Base-by-base conservation (phyloP, 345 rosid species). In the Salix exigua region DNA sequence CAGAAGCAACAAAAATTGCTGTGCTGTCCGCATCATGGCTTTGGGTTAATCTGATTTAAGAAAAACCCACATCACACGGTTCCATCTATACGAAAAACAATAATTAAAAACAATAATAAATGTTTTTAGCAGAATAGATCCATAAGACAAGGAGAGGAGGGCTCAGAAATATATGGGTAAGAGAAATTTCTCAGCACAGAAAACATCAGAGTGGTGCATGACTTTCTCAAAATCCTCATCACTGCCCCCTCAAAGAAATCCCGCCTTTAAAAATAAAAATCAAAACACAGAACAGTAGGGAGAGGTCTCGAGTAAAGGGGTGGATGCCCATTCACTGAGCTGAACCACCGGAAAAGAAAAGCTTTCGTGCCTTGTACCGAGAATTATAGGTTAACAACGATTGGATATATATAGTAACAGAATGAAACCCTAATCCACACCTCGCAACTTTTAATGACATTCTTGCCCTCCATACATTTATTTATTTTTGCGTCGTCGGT, bases 11-110 rank as follows among this genome's bases (percentile, higher is more conserved):
- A 55, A 28, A 38, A 19, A 28, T 60, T 75, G 88, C 85, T 80
- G 73, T 85, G 35, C 88, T 83, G 91, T 86, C 91, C 91, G 89
- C 91, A 85, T 88, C 91, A 82, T 88, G 91, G 91, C 82, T 78
- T 73, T 68, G 73, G 73, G 50, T 71, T 68, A 5, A 2, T 11
- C 46, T 42, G 46, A 42, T 42, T 9, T 11, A 11, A 42, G 46
- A 55, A 65, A 80, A 74, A 86, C 74, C 75, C 77, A 16, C 85
- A 88, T 88, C 89, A 86, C 58, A 12, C 82, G 89, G 74, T 71
- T 85, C 81, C 79, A 6, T 19, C 23, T 6, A 33, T 33, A 33
- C 35, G 35, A 33, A 18, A 19, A 18, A 51, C 58, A 19, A 19
- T 51, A 6, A 6, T 51, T 18, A 2, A 7, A 6, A 19, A 6